Percentiles rank a stretch among this genome's conserved stretches.
These are phyloP conservation scores for Alternaria sp. DNA, from an alignment of 2,329 filamentous ascomycete species.

Conservation along the genomic window DNA sequence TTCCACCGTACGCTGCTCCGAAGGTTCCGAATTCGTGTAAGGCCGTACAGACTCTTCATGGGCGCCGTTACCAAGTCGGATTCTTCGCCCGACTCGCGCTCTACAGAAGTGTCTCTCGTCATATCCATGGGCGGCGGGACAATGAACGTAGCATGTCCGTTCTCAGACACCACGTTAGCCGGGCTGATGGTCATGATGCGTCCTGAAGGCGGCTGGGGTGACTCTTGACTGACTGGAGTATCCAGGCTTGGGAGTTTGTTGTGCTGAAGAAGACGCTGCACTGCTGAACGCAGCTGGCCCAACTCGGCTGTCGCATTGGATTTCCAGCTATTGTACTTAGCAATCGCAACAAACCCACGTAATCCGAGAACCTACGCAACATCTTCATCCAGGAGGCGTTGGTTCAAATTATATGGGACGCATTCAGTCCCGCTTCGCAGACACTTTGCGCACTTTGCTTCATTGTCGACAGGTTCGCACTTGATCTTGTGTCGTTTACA, in stretches of 20 bases:
- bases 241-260: conserved; percentile 40
- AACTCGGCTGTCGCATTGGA: conserved; percentile 40
- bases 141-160: conserved; percentile 34
- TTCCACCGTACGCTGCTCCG: conserved; percentile 38
- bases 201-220: conserved; percentile 24
- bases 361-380: conserved; percentile 33
- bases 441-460: conserved; percentile 47
- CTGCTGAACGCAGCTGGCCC: conserved; percentile 38
- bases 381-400: conserved; percentile 46
- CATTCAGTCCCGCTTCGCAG: conserved; percentile 74
- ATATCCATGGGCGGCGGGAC: conserved; percentile 45
- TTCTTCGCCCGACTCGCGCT: conserved; percentile 41
- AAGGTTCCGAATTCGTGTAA: conserved; percentile 47
- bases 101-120: conserved; percentile 46
- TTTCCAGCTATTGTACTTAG: conserved; percentile 40
- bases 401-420: conserved; percentile 66
- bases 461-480: conserved; percentile 44
- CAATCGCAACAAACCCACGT: background rate
- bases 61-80: conserved; percentile 42
- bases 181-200: conserved; percentile 34
- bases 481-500: conserved; percentile 51
- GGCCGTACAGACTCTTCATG: conserved; percentile 48
- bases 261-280: conserved; percentile 40
- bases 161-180: conserved; percentile 37
- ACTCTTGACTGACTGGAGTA: conserved; percentile 18